phyloP scores from a whole-genome alignment of 257 asterid species.

The Ajuga chamaepitys region DNA sequence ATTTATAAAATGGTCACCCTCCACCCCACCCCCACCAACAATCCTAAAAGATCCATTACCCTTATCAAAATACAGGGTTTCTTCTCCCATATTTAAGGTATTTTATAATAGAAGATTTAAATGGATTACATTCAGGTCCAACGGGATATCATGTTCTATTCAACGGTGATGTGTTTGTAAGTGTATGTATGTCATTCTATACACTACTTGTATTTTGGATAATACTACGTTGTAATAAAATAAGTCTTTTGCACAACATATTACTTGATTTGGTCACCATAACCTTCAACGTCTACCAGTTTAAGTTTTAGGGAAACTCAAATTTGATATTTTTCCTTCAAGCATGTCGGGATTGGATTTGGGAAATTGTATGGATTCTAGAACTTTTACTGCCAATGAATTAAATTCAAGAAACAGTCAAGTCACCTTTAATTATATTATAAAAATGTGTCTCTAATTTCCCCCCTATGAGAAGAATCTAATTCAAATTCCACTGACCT shows the following conservation, averaged over 20 bases:
- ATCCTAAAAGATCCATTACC: background rate
- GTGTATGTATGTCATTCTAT: too few relatives aligned
- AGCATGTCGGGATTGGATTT: background rate
- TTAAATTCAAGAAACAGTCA: background rate
- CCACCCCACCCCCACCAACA: too few relatives aligned
- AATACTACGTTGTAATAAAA: too few relatives aligned
- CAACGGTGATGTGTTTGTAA: too few relatives aligned
- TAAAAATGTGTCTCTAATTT: too few relatives aligned
- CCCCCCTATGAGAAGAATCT: too few relatives aligned
- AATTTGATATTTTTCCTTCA: constrained; percentile 7
- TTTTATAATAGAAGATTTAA: too few relatives aligned
- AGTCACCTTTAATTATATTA: too few relatives aligned
- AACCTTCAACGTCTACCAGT: background rate
- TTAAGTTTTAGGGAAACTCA: background rate
- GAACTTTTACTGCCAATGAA: background rate
- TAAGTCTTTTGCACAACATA: background rate
- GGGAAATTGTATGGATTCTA: background rate
- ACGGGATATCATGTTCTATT: too few relatives aligned
- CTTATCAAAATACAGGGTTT: background rate
- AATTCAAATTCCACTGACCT: background rate
- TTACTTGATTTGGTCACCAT: background rate
- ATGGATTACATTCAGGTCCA: too few relatives aligned
- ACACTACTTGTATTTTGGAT: too few relatives aligned
- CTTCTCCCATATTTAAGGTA: background rate
- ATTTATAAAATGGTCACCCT: background rate